Evolutionary conservation across 352 stramenopile genomes (phyloP), one percentile per base, ranked within the genome.

Genomic region (Phytopythium ostracodes): DNA sequence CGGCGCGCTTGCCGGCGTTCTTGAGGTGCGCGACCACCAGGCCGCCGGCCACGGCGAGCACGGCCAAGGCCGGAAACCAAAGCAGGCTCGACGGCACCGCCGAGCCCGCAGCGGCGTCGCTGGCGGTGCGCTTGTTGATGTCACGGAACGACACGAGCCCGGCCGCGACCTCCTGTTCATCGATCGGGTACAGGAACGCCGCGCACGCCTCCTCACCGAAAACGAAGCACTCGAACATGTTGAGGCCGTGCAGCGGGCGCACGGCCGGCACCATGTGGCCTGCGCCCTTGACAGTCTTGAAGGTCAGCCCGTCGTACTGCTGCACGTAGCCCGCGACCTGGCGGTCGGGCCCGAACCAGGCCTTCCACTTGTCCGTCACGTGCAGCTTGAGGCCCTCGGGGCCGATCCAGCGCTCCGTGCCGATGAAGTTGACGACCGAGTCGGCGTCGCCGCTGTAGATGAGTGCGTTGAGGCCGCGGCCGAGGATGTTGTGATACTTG

Each of bases 241-340:
- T 72, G 38, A 92, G 76, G 8, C 78, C 79, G 56, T 89, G 81
- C n/a, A 89, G 68, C 27, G 87, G 87, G 35, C 84, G 82, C 52
- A 91, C 81, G 0, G 76, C 78, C 2, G 81, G 81, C 52, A 97
- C 92, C 82, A 97, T 95, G 72, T 98, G 91, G 2, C 94, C 94
- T 20, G 89, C 88, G 20, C 91, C 92, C 62, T 96, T 94, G 66
- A 98, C 92, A 0, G 92, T 98, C 60, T 96, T 79, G 76, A 96
- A 98, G 7, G 77, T 88, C 22, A 98, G 56, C 4, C 82, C 87
- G 1, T 96, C 68, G 68, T 89, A 98, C 65, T 90, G 83, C 57
- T 96, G 81, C 25, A 92, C 75, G 68, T 97, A 92, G 17, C 91
- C 91, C 9, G 79, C 91, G 63, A 97, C 75, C 67, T 98, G 91